phyloP scores from a whole-genome alignment of 2,329 filamentous ascomycete species.

The Rutstroemia sp. region DNA sequence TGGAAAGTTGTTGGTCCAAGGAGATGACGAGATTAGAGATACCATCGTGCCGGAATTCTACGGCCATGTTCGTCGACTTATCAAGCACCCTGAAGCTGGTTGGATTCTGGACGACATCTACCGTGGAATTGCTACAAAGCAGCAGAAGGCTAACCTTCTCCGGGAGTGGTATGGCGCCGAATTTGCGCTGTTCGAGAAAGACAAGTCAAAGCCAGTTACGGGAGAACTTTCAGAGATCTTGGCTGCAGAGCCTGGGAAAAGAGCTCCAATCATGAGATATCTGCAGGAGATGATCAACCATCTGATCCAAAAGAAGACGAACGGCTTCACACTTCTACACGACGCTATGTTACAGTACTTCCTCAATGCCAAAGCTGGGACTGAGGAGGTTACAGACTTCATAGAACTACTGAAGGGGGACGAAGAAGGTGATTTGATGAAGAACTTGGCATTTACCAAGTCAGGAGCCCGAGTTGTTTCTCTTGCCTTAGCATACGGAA shows the following conservation, averaged over 20 bases:
- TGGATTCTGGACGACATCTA: constrained; percentile 99
- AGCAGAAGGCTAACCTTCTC: constrained; percentile 78
- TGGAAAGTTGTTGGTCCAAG: constrained; percentile 90
- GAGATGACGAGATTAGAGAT: constrained; percentile 78
- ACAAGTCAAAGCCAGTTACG: constrained; percentile 41
- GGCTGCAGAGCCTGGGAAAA: constrained; percentile 72
- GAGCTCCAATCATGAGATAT: constrained; percentile 77
- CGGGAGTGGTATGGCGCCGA: constrained; percentile 96
- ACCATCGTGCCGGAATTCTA: constrained; percentile 92
- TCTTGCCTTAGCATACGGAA: constrained; percentile 74
- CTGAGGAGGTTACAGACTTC: constrained; percentile 79
- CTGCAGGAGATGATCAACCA: constrained; percentile 83
- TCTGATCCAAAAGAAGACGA: constrained; percentile 92
- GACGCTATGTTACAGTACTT: constrained; percentile 98
- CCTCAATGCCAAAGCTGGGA: constrained; percentile 66
- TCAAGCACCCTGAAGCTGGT: constrained; percentile 91
- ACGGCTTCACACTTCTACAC: constrained; percentile 94
- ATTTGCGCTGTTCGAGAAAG: constrained; percentile 70
- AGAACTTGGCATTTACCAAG: constrained; percentile 94
- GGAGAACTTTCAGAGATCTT: constrained; percentile 68
- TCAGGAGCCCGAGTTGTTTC: constrained; percentile 78
- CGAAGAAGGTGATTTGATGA: constrained; percentile 80
- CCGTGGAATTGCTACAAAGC: constrained; percentile 73
- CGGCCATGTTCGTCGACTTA: constrained; percentile 83
- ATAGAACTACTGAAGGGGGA: constrained; percentile 87